Base-by-base conservation (phyloP, 352 stramenopile genomes). In the Synura sp. region DNA sequence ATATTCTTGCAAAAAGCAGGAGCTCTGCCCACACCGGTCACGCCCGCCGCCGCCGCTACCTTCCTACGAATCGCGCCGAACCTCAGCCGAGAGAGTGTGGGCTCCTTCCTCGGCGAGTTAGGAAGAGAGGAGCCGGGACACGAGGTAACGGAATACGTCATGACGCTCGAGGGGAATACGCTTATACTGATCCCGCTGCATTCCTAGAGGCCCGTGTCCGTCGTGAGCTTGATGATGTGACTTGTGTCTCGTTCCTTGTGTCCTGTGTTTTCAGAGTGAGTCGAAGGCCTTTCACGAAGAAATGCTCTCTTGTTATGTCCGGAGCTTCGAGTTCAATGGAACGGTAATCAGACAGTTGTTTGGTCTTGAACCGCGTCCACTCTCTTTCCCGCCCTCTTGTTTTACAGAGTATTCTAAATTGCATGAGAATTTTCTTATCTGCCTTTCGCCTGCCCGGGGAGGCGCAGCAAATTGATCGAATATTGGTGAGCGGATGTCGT, bases 401-500 rank as follows among this genome's bases (percentile, higher is more conserved):
- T n/a, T n/a, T n/a, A 12, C 83, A 91, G 71, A 88, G 83, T 67
- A 89, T 93, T 42, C 84, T 93, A 25, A 81, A 86, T 27, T 86
- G 88, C 12, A 80, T 94, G 33, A 86, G 88, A 0, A 91, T 93
- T 84, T 93, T 93, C 59, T 81, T 95, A 25, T 86, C 87, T 7
- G 91, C 87, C 53, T 94, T 94, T 49, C 87, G 89, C 0, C 83
- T 94, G 9, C 90, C 89, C 0, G 88, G 88, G 63, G 90, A 94
- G 80, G 89, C 89, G 4, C 89, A 94, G 76, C 88, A 94, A 79
- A 94, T 94, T 79, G 90, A 94, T 44, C 87, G 90, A 0, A 93
- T 94, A 55, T 80, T 92, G 32, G 91, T 76, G 14, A 32, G 38
- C 19, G 19, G 38, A 17, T 44, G 38, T 44, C 7, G 9, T 44